These are phyloP conservation scores for Rhynchospora tenuis DNA, from an alignment of 176 grass and related monocot species.

Conservation along the genomic window DNA sequence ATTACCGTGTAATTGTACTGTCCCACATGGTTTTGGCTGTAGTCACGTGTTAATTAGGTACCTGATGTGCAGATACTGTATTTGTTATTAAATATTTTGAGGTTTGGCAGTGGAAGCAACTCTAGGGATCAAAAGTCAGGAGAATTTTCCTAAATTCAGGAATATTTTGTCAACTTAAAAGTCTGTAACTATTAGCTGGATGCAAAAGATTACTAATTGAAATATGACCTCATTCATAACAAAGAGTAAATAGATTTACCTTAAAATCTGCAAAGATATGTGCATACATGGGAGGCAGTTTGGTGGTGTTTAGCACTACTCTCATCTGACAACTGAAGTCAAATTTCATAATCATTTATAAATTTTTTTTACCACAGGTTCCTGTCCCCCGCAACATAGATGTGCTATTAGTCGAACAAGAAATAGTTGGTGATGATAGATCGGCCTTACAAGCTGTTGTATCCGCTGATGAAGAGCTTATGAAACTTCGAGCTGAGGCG, in stretches of 20 bases:
- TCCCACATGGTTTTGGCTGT: background rate
- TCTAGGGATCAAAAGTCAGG: background rate
- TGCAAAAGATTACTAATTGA: background rate
- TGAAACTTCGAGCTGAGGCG: conserved; percentile 62
- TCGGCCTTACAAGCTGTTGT: conserved; percentile 71
- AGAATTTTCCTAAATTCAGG: background rate
- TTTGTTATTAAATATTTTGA: background rate
- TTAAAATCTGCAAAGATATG: background rate
- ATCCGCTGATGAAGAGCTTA: conserved; percentile 77
- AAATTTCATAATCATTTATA: background rate
- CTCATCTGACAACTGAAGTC: background rate
- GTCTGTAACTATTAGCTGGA: background rate
- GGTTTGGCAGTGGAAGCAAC: background rate
- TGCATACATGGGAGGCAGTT: background rate
- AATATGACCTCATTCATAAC: background rate
- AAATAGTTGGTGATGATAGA: conserved; percentile 67
- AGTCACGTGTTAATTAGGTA: background rate
- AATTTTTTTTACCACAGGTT: conserved; percentile 23
- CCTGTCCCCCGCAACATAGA: conserved; percentile 85
- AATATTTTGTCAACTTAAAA: background rate
- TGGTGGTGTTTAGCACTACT: background rate
- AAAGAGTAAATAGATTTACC: background rate
- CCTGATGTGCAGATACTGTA: background rate
- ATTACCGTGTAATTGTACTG: background rate
- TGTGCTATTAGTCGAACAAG: conserved; percentile 89